Base-by-base conservation (phyloP, 805 yeast genomes). In the Jamesozyma gamospora region DNA sequence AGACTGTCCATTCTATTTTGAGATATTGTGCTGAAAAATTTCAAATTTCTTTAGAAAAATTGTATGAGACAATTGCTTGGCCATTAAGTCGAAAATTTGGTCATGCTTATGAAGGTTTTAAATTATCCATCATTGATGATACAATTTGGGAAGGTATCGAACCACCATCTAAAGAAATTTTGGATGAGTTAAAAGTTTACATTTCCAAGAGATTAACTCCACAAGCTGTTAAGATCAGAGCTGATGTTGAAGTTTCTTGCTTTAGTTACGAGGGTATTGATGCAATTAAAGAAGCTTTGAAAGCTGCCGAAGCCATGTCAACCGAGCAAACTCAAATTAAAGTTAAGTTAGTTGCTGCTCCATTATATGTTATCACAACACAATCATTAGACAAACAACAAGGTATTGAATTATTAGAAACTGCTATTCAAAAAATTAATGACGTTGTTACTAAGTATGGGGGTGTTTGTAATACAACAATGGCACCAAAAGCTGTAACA, bases 401-500 rank as follows among this genome's bases (percentile, higher is more conserved):
- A 56, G 98, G 98, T 62, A 73, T 92, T 50, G 82, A 80, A 43
- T 66, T 77, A 34, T 72, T 92, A 58, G 80, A 78, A 58, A 64
- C 73, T 51, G 95, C 97, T 36, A 85, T 92, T 49, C 82, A 74
- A 49, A 77, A 72, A 51, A 82, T 92, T 47, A 72, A 75, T 44
- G 75, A 74, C 52, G 70, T 78, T 36, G 87, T 92, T 55, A 73
- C 72, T 44, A 69, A 72, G 16, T 72, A 75, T 40, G 95, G 86
- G 39, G 98, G 98, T 58, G 74, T 77, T 42, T 82, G 95, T 63
- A 85, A 83, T 51, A 82, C 90, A 48, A 87, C 94, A 40, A 90
- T 90, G 96, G 90, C 94, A 54, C 97, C 98, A 59, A 90, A 88
- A 77, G 96, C 97, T 32, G 97, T 92, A 50, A 87, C 96, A 41